Evolutionary conservation across 2,329 filamentous ascomycete species (phyloP), one percentile per base, ranked within the genome.

Genomic region (Penicillium frequentans): DNA sequence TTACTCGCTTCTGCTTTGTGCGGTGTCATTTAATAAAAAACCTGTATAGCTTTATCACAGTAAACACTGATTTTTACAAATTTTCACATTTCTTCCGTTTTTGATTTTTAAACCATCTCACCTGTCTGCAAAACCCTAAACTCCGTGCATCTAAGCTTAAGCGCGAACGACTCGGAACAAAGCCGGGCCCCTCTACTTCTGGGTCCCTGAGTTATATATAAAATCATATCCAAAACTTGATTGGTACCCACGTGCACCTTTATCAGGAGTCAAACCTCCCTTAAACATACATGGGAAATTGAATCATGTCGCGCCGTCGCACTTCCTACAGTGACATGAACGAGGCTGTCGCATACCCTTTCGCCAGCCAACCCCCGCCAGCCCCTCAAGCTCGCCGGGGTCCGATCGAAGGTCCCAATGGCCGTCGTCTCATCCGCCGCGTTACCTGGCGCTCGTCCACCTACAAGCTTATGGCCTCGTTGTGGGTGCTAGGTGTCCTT

Each of bases 371-470:
- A 51, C 57, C 60, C 33, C 56, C 62, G 50, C 57, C 58, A 27
- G 9, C 31, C 26, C 59, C 57, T 49, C 63, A 63, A 42, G 69
- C 61, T 54, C 72, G 69, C 49, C 68, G 72, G 43, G 73, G 72
- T 10, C 73, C 73, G 45, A 75, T 76, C 60, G 73, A 75, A 59
- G 73, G 72, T n/a, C 74, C 74, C 33, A 67, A 72, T 64, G 74
- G 74, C 57, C 71, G 73, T 42, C 68, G 72, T 49, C 63, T 76
- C 39, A 73, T 73, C 58, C 73, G 74, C 31, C 68, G 74, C 59
- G 73, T 76, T 61, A 76, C 73, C 61, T 76, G 74, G 74, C 73
- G 74, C 35, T 76, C 74, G 13, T 75, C 73, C 16, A 75, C 73
- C 21, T 76, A 76, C 67, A 76, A 75, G 59, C 63, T 76, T 43